Conservation (phyloP, 1,284 basidiomycete species). For the Lentinus polychrous region DNA sequence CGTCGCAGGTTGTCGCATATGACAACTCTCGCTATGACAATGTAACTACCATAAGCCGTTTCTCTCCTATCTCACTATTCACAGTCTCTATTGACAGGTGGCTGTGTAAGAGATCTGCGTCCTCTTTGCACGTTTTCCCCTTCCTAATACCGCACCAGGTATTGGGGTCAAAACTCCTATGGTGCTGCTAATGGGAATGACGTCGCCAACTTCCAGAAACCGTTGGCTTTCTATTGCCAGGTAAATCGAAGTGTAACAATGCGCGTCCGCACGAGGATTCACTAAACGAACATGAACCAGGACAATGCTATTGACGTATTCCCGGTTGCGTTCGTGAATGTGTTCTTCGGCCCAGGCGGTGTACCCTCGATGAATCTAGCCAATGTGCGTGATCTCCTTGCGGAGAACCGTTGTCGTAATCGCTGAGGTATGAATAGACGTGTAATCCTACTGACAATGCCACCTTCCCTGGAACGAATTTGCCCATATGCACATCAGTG, state of each 20-base stretch:
- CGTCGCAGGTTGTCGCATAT: slow-evolving; percentile 28
- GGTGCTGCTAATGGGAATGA: slow-evolving; percentile 45
- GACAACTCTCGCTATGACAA: slow-evolving; percentile 51
- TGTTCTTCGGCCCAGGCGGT: slow-evolving; percentile 52
- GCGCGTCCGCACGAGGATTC: background rate
- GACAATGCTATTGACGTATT: slow-evolving; percentile 58
- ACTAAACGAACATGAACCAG: slow-evolving; percentile 25
- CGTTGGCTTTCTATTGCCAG: slow-evolving; percentile 50
- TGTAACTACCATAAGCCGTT: slow-evolving; percentile 27
- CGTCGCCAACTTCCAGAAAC: slow-evolving; percentile 48
- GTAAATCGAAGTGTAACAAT: slow-evolving; percentile 24
- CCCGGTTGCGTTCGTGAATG: slow-evolving; percentile 54
- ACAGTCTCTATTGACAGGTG: slow-evolving; percentile 29
- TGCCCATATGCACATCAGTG: slow-evolving; percentile 47
- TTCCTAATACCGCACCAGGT: slow-evolving; percentile 28
- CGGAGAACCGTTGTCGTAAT: background rate
- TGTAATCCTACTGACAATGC: slow-evolving; percentile 49
- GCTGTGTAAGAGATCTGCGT: slow-evolving; percentile 35
- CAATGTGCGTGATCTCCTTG: slow-evolving; percentile 34
- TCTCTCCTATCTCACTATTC: background rate
- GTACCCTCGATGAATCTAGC: slow-evolving; percentile 55
- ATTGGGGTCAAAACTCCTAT: slow-evolving; percentile 67
- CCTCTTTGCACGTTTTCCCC: slow-evolving; percentile 2
- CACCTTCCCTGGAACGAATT: slow-evolving; percentile 50
- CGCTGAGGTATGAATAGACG: slow-evolving; percentile 29